Conservation (phyloP, 148 eudicot species). For the Chenopodium berlandieri region DNA sequence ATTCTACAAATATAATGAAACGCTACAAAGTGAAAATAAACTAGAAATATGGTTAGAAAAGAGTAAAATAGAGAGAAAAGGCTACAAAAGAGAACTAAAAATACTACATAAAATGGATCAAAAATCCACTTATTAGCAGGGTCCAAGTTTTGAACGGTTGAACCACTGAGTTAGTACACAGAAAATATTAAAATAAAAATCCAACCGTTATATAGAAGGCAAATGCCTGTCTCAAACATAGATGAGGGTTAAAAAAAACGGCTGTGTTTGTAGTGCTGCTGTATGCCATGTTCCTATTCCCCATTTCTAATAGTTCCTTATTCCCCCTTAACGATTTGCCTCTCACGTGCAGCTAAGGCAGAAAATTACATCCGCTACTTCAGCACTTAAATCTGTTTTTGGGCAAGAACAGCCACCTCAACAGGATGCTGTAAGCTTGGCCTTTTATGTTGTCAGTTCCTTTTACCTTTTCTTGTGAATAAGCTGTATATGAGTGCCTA, state of each 20-base stretch:
- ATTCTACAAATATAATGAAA: too few relatives aligned
- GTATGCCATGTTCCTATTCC: not conserved
- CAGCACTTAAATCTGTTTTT: conserved; percentile 93
- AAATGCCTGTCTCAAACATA: not conserved
- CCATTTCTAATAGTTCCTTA: not conserved
- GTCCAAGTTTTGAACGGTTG: not conserved
- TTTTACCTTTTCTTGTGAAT: not conserved
- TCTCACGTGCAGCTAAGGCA: conserved; percentile 63
- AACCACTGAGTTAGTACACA: not conserved
- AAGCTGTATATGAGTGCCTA: not conserved
- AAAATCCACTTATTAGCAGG: too few relatives aligned
- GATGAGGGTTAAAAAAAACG: not conserved
- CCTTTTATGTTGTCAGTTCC: not conserved
- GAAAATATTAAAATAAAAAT: not conserved
- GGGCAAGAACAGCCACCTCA: conserved; percentile 60
- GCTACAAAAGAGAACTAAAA: too few relatives aligned
- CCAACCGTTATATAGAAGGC: not conserved
- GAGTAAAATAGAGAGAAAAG: too few relatives aligned
- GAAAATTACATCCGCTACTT: conserved; percentile 89
- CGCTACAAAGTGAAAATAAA: too few relatives aligned
- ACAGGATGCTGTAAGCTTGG: conserved; percentile 60
- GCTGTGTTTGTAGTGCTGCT: not conserved
- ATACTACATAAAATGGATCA: too few relatives aligned
- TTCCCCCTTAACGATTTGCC: not conserved
- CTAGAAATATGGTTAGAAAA: too few relatives aligned